Evolutionary conservation across 139 green algal genomes (phyloP).

Genomic region (Spirogloea muscicola): DNA sequence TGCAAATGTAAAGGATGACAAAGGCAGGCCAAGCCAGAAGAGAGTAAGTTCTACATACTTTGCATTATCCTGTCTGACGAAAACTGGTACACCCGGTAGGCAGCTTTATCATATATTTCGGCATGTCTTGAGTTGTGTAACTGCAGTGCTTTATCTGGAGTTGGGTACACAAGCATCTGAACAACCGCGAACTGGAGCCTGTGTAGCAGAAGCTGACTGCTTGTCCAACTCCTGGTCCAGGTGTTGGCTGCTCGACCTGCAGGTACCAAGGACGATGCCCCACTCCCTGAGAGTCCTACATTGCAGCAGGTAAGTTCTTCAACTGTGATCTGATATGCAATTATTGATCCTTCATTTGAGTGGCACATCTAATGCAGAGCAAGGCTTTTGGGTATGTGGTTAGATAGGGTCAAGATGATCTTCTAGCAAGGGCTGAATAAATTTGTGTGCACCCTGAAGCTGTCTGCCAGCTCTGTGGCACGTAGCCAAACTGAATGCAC

Average conservation of each 20-base stretch:
- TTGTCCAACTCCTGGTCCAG: no score
- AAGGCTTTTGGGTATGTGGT: no score
- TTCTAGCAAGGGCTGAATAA: not conserved
- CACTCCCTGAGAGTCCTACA: not conserved
- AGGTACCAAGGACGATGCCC: conserved; percentile 6
- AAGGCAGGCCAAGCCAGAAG: not conserved
- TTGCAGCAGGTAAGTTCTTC: conserved; percentile 11
- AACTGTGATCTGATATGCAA: not conserved
- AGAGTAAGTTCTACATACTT: conserved; percentile 6
- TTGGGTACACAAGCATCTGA: no score
- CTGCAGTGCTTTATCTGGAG: conserved; percentile 18
- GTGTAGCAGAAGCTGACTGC: no score
- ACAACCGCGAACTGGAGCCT: no score
- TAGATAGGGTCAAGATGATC: no score
- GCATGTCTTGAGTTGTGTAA: not conserved
- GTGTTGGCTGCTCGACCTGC: not conserved
- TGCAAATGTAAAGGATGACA: conserved; percentile 25
- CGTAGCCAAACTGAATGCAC: conserved; percentile 25
- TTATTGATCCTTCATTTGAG: not conserved
- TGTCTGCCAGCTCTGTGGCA: not conserved
- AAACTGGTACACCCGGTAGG: not conserved
- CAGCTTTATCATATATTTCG: conserved; percentile 2
- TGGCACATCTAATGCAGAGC: not conserved
- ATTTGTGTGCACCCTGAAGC: conserved; percentile 15
- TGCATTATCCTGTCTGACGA: not conserved